These are phyloP conservation scores for Canavalia ensiformis DNA, from an alignment of 306 rosid genomes.

Conservation along the genomic window DNA sequence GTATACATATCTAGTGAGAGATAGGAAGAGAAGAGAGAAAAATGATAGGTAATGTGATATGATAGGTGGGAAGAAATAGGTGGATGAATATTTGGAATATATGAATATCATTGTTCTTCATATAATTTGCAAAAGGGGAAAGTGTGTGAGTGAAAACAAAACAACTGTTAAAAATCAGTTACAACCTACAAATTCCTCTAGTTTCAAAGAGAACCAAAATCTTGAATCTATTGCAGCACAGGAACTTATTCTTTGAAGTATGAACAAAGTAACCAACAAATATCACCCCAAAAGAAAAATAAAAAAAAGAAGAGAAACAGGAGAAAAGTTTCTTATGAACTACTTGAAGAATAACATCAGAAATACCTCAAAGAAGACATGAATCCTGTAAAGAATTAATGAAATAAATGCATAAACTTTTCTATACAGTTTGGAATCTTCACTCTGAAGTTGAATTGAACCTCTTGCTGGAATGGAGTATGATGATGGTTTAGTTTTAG, in stretches of 20 bases:
- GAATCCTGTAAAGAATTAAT: conserved; percentile 75
- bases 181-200: conserved; percentile 38
- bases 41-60: too few species aligned
- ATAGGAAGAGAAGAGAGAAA: too few species aligned
- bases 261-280: conserved; percentile 43
- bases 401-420: conserved; percentile 62
- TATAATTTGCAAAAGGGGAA: conserved; percentile 15
- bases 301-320: conserved; percentile 28
- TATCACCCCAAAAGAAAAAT: conserved; percentile 17
- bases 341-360: conserved; percentile 51
- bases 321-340: conserved; percentile 41
- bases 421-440: conserved; percentile 66
- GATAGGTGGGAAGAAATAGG: too few species aligned
- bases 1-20: too few species aligned
- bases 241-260: conserved; percentile 49
- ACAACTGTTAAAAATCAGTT: conserved; percentile 35
- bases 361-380: conserved; percentile 50
- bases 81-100: too few species aligned
- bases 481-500: conserved; percentile 37
- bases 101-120: neutral
- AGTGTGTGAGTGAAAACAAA: conserved; percentile 40
- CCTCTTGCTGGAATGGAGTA: conserved; percentile 30
- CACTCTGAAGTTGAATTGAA: conserved; percentile 47
- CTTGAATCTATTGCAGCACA: conserved; percentile 40
- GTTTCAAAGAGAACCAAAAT: conserved; percentile 46